Conservation (phyloP, 805 yeast genomes). For the Barnettozyma californica region DNA sequence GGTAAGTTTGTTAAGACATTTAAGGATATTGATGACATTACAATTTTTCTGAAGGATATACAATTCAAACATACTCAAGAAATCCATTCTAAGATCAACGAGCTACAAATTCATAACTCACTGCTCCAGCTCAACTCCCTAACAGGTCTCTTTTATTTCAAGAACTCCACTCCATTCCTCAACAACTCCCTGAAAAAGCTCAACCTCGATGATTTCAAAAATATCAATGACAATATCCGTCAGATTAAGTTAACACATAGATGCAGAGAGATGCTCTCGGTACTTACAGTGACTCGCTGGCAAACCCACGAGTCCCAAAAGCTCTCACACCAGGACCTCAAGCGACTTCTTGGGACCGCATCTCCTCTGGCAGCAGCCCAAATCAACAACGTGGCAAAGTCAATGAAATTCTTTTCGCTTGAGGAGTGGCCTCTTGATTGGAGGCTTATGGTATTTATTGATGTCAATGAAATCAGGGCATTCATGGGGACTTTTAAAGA, state of each 20-base stretch:
- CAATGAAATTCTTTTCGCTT: constrained; percentile 31
- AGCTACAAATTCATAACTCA: constrained; percentile 25
- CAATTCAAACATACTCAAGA: constrained; percentile 36
- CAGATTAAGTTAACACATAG: constrained; percentile 16
- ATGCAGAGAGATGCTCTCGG: constrained; percentile 43
- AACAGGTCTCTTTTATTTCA: constrained; percentile 38
- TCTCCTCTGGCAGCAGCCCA: background rate
- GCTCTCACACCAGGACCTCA: constrained; percentile 43
- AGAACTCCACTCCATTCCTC: constrained; percentile 36
- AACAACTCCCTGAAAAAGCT: constrained; percentile 20
- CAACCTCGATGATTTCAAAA: constrained; percentile 23
- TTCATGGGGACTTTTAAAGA: constrained; percentile 30
- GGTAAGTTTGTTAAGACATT: constrained; percentile 36
- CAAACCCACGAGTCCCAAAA: constrained; percentile 49
- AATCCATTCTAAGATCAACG: constrained; percentile 30
- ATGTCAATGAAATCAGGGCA: constrained; percentile 24
- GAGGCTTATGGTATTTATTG: constrained; percentile 32
- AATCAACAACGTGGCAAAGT: background rate
- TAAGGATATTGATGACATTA: constrained; percentile 32
- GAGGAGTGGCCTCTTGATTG: constrained; percentile 34
- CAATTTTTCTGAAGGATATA: constrained; percentile 32
- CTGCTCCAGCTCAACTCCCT: constrained; percentile 25
- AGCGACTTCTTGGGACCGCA: constrained; percentile 20
- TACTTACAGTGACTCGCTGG: constrained; percentile 68
- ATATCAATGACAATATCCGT: constrained; percentile 20